Base-by-base conservation (phyloP, 2,329 filamentous ascomycete genomes). In the Alternaria sp. region DNA sequence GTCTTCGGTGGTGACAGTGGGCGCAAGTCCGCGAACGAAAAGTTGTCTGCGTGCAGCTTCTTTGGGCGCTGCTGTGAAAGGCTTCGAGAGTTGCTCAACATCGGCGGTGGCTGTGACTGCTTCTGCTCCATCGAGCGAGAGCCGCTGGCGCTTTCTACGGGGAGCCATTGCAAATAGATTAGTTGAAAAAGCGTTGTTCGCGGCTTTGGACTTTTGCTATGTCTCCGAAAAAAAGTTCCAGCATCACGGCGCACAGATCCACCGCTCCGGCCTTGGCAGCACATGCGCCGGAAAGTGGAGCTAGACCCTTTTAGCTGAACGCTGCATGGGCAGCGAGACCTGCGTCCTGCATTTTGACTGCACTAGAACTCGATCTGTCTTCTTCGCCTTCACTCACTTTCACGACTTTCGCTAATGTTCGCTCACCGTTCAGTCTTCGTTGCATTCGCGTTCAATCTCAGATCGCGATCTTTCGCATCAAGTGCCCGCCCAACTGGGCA, bases 11-110 rank as follows among this genome's bases (percentile, higher is more conserved):
- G 94, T 98, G 38, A 90, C 90, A 25, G 85, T 86, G 22, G 90
- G 81, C 20, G 94, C 92, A 49, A 99, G 86, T 52, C 92, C 94
- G 71, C 94, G 92, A 66, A 99, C 90, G 81, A 99, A 99, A 68
- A 99, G 88, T 62, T 75, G 73, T 62, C 69, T 66, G 58, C 46
- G 94, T 76, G 66, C 78, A 66, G 62, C 72, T 60, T 64, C 71
- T 64, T 72, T 79, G 16, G 60, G 65, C 40, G 63, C 62, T 30
- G 64, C 69, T 36, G 64, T 60, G 25, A 59, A 40, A 10, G 59
- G 54, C 36, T 57, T 60, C 36, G 70, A 55, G 30, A 67, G 34
- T 38, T 68, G 57, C 38, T 72, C 71, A 46, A 45, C 38, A 40
- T 75, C 71, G 22, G 67, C 70, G 14, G 66, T 65, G 9, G 75